Base-by-base conservation (phyloP, 495 filamentous ascomycete species). In the Penicillium alfredii region DNA sequence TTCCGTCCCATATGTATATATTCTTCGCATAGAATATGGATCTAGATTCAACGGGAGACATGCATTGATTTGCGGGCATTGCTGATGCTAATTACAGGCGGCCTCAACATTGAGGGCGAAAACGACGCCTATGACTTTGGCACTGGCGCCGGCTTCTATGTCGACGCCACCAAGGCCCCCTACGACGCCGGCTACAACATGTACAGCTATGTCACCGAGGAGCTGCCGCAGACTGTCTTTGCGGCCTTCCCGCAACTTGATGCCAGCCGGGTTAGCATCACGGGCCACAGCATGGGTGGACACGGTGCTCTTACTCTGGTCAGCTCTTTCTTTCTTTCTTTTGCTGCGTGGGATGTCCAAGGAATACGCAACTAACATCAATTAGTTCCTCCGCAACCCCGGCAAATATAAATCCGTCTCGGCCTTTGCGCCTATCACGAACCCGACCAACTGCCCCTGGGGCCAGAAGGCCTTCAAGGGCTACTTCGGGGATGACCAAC, bases 231-330 rank as follows among this genome's bases (percentile, higher is more conserved):
- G n/a, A 65, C 78, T 0, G 73, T 96, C 6, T 94, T 88, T 59
- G 58, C 53, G 8, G 63, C 71, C 3, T 86, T 84, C 47, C 60
- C 69, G 9, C 63, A 78, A 50, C 60, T 98, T 2, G 88, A 95
- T 56, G 33, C 53, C 0, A 63, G 48, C 10, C 64, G 80, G 0
- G 77, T 95, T 22, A 80, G 80, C 53, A 90, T 98, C 47, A 88
- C 81, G 22, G 92, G 92, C 3, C 92, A 97, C 60, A 83, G 77
- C 50, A 98, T 98, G 92, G 92, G 92, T 49, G 92, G 92, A 0
- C 92, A 97, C 61, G 92, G 92, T 14, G 92, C 92, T 30, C 66
- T 98, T 45, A 94, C 87, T 33, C 62, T 96, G 48, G 77, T 81
- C 53, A 29, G 68, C 40, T 19, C 21, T 19, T 0, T 3, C 18